These are phyloP conservation scores for Microdochium bolleyi DNA, from an alignment of 2,329 filamentous ascomycete genomes.

Conservation along the genomic window DNA sequence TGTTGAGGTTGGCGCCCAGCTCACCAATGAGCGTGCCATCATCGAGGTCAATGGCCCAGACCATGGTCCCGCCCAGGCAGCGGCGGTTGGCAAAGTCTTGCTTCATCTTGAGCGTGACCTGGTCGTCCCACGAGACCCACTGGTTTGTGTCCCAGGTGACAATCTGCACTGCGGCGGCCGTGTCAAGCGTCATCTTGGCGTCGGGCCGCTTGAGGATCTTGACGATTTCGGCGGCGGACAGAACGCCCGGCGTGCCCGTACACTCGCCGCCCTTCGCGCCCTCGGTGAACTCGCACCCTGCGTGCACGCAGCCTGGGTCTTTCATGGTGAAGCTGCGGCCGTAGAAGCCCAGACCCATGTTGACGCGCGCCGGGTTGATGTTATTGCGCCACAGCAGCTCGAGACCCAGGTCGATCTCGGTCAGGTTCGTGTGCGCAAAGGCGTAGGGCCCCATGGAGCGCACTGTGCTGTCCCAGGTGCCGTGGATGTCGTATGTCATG, in stretches of 20 bases:
- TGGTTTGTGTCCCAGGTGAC: conserved; percentile 22
- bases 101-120: conserved; percentile 22
- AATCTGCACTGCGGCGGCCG: conserved; percentile 20
- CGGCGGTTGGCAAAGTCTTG: conserved; percentile 16
- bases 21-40: conserved; percentile 12
- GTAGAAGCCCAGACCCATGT: conserved; percentile 32
- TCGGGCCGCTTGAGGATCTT: not conserved
- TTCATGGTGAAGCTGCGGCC: conserved; percentile 15
- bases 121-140: conserved; percentile 29
- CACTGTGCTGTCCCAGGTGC: conserved; percentile 20
- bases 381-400: conserved; percentile 31
- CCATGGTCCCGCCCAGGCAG: conserved; percentile 10
- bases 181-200: conserved; percentile 10
- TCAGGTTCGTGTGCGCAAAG: conserved; percentile 29
- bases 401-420: conserved; percentile 25
- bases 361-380: conserved; percentile 26
- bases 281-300: conserved; percentile 12
- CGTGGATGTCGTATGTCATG: conserved; percentile 30
- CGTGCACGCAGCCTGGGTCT: conserved; percentile 12
- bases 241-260: conserved; percentile 4
- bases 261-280: conserved; percentile 11
- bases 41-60: conserved; percentile 21
- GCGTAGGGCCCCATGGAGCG: conserved; percentile 16
- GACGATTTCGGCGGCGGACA: not conserved
- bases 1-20: conserved; percentile 4